A percentile compares a stretch with the other conserved stretches of the same genome.
phyloP scores from a whole-genome alignment of 2,329 filamentous ascomycete genomes.

The Microcyclospora pomicola region DNA sequence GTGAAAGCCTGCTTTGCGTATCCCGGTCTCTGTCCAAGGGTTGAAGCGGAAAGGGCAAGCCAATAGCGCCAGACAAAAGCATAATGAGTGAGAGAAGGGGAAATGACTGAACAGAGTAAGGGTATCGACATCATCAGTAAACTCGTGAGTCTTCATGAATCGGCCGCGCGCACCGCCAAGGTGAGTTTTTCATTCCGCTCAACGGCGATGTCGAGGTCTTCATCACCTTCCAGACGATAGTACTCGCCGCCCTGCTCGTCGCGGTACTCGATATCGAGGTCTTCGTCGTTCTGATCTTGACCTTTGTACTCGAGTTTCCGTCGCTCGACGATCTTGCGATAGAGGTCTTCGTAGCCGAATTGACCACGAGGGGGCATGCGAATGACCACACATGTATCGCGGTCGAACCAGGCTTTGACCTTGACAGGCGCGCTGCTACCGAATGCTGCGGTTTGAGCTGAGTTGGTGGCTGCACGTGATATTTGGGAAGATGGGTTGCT shows the following conservation, averaged over 20 bases:
- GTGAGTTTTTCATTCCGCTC: constrained; percentile 78
- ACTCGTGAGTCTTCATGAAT: neutral
- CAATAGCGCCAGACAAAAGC: too few species aligned
- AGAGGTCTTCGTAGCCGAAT: constrained; percentile 62
- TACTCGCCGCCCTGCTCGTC: constrained; percentile 68
- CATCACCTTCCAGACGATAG: constrained; percentile 61
- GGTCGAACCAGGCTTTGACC: constrained; percentile 84
- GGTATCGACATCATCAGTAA: too few species aligned
- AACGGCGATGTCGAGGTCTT: constrained; percentile 68
- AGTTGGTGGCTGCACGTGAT: neutral
- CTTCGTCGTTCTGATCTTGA: constrained; percentile 26
- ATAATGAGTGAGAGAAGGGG: too few species aligned
- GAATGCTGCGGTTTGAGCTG: constrained; percentile 28
- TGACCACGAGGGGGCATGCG: constrained; percentile 58
- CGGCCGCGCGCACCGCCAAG: constrained; percentile 34
- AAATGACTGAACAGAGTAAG: too few species aligned
- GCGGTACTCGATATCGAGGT: constrained; percentile 68
- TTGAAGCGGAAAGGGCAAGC: too few species aligned
- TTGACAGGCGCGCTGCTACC: constrained; percentile 44
- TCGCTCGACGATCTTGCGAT: constrained; percentile 72
- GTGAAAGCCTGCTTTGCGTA: too few species aligned
- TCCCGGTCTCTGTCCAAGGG: too few species aligned
- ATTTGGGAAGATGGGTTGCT: constrained; percentile 1
- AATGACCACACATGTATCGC: constrained; percentile 78
- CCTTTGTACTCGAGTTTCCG: constrained; percentile 50